These are phyloP conservation scores for Xylaria nigripes DNA, from an alignment of 495 filamentous ascomycete species.

Conservation along the genomic window DNA sequence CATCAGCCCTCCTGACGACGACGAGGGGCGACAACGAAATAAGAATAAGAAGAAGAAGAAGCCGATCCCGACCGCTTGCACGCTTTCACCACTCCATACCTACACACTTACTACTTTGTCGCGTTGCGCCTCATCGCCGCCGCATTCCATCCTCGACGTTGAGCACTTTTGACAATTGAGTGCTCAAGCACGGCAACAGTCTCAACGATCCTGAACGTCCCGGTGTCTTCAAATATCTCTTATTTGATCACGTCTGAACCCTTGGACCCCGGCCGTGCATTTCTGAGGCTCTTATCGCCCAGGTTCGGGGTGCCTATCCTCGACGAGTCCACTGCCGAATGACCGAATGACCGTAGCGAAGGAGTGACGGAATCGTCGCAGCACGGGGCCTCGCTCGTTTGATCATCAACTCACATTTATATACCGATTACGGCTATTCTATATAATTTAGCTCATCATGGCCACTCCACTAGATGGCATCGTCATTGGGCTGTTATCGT, in stretches of 20 bases:
- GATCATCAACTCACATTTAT: constrained; percentile 1
- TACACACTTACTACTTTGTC: neutral
- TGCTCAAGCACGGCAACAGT: neutral
- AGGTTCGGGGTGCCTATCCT: constrained; percentile 21
- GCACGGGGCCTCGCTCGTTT: constrained; percentile 13
- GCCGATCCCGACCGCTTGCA: constrained; percentile 1
- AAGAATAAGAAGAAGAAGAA: too few species aligned
- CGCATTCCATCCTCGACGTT: neutral
- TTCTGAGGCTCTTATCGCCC: neutral
- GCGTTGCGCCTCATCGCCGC: constrained; percentile 8
- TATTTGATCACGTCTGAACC: constrained; percentile 7
- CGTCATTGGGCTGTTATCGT: constrained; percentile 91
- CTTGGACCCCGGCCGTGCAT: neutral
- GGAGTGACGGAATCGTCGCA: constrained; percentile 26
- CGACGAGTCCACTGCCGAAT: constrained; percentile 24
- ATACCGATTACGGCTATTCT: neutral
- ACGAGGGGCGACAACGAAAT: neutral
- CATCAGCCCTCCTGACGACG: constrained; percentile 1
- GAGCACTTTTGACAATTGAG: neutral
- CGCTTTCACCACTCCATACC: neutral
- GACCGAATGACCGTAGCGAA: constrained; percentile 25
- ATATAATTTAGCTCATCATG: constrained; percentile 17
- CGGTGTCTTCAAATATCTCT: neutral
- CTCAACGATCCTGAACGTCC: neutral
- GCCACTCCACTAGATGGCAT: constrained; percentile 57